These are phyloP conservation scores for Nissolia schottii DNA, from an alignment of 306 rosid genomes.

Conservation along the genomic window DNA sequence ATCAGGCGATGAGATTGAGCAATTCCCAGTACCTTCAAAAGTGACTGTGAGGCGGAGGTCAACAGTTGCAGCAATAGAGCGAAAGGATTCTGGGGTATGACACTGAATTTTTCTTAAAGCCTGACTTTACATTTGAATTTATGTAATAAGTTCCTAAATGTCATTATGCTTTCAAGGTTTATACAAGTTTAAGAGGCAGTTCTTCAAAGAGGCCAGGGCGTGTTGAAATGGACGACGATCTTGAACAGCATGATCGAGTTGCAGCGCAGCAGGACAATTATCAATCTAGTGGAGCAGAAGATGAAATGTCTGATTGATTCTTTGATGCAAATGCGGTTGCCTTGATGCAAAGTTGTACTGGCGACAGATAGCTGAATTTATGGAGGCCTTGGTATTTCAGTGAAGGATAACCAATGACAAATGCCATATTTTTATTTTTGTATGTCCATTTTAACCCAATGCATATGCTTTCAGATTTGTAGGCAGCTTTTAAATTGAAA, in stretches of 20 bases:
- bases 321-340: constrained; percentile 22
- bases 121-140: neutral
- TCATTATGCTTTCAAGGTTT: constrained; percentile 51
- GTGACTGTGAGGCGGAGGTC: constrained; percentile 80
- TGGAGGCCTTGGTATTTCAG: constrained; percentile 6
- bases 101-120: constrained; percentile 10
- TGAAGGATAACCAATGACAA: constrained; percentile 17
- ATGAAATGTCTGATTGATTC: constrained; percentile 74
- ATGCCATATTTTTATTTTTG: neutral
- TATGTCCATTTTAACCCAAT: constrained; percentile 24
- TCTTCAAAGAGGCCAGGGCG: constrained; percentile 43
- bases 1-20: constrained; percentile 77
- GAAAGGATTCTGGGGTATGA: constrained; percentile 74
- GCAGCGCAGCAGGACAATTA: constrained; percentile 52
- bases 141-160: neutral
- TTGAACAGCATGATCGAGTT: constrained; percentile 55
- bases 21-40: constrained; percentile 74
- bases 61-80: constrained; percentile 66
- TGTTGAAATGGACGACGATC: constrained; percentile 62
- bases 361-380: constrained; percentile 8
- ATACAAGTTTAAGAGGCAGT: constrained; percentile 46
- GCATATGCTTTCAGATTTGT: constrained; percentile 31
- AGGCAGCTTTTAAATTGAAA: constrained; percentile 28
- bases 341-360: constrained; percentile 18
- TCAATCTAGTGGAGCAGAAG: constrained; percentile 84